Conservation (phyloP, 306 rosid species). For the Corylus americana region DNA sequence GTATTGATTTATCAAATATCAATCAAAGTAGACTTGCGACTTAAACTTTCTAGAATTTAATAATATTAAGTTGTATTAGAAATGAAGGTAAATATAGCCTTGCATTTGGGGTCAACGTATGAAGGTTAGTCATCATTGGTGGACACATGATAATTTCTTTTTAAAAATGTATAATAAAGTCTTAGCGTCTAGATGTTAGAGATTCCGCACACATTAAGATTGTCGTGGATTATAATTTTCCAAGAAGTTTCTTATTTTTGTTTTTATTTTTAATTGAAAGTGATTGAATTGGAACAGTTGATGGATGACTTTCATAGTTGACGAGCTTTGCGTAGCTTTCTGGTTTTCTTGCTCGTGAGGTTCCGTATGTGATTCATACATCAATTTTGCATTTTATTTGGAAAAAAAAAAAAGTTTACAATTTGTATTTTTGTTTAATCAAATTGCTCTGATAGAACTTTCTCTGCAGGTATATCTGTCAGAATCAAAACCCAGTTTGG, state of each 20-base stretch:
- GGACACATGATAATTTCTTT: neutral
- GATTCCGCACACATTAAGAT: no score
- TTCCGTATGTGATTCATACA: neutral
- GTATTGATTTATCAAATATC: no score
- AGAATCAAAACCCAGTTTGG: neutral
- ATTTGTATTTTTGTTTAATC: neutral
- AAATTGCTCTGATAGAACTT: neutral
- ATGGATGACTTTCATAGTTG: neutral
- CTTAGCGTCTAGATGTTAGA: neutral
- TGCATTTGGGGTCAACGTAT: no score
- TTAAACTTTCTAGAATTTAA: no score
- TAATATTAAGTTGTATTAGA: no score
- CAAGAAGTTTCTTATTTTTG: no score
- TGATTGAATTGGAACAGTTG: neutral
- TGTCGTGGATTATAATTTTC: no score
- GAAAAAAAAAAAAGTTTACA: no score
- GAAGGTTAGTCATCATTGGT: no score
- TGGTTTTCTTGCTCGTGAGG: neutral
- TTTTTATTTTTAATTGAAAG: no score
- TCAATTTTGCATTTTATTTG: neutral
- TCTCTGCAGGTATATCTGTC: neutral
- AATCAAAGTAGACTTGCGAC: no score
- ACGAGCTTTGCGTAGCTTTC: neutral
- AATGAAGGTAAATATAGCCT: no score
- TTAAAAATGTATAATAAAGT: neutral